phyloP scores from a whole-genome alignment of 73 alveolate genomes.

The Stentor roeselii region DNA sequence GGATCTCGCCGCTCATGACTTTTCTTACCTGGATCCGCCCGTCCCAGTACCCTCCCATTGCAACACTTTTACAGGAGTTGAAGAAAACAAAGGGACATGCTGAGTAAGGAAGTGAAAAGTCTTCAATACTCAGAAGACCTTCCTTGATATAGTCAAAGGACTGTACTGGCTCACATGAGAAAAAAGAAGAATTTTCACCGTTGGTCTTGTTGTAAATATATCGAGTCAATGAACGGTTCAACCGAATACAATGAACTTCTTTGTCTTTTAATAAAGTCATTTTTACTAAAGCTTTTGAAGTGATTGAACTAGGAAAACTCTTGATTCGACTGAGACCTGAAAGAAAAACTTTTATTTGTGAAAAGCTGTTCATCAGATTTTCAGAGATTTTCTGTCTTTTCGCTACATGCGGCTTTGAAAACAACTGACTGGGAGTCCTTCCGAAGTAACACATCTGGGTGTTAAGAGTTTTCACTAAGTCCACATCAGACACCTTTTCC shows the following conservation, averaged over 20 bases:
- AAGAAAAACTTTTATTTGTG: neutral
- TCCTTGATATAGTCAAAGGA: neutral
- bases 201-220: neutral
- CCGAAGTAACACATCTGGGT: slow-evolving; percentile 11
- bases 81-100: neutral
- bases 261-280: neutral
- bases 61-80: neutral
- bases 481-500: slow-evolving; percentile 2
- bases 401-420: slow-evolving; percentile 71
- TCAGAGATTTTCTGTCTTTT: slow-evolving; percentile 15
- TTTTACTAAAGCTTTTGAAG: neutral
- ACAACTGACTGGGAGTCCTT: slow-evolving; percentile 6
- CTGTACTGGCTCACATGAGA: neutral
- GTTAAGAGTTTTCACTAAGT: neutral
- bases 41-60: slow-evolving; percentile 43
- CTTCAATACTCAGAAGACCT: neutral
- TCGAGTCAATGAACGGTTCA: neutral
- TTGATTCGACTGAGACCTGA: neutral
- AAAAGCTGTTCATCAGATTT: neutral
- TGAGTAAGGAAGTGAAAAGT: neutral
- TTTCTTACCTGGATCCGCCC: slow-evolving; percentile 37
- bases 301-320: neutral
- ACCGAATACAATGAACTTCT: neutral
- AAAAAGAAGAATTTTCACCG: neutral
- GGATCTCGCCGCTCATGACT: slow-evolving; percentile 16